Conservation (phyloP, 1,284 basidiomycete species). For the Ustilago xerochloae region DNA sequence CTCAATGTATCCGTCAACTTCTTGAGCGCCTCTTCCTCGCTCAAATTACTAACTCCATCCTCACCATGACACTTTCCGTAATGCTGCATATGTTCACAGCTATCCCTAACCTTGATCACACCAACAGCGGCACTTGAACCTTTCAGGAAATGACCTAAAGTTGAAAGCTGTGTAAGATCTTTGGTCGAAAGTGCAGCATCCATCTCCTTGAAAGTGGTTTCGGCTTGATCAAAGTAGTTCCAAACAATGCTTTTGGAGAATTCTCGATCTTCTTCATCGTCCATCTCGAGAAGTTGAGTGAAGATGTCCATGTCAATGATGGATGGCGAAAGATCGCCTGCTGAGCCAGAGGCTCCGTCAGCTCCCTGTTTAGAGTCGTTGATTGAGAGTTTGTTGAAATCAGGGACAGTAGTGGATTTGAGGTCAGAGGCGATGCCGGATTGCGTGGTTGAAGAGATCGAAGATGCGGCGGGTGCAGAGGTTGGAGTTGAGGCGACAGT, state of each 20-base stretch:
- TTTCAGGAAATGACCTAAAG: slow-evolving; percentile 90
- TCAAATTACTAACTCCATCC: slow-evolving; percentile 55
- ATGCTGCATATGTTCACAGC: slow-evolving; percentile 90
- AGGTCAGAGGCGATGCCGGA: neutral
- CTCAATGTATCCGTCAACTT: slow-evolving; percentile 48
- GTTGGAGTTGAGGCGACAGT: neutral
- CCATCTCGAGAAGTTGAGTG: slow-evolving; percentile 86
- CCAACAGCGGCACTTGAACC: slow-evolving; percentile 92
- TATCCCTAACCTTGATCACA: slow-evolving; percentile 79
- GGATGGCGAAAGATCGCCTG: slow-evolving; percentile 48
- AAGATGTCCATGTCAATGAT: slow-evolving; percentile 84
- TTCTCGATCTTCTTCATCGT: slow-evolving; percentile 80
- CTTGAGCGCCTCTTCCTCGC: slow-evolving; percentile 47
- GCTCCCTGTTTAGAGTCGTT: slow-evolving; percentile 13
- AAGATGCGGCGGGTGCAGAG: neutral
- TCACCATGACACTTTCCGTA: slow-evolving; percentile 73
- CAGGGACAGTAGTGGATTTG: neutral
- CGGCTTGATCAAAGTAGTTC: slow-evolving; percentile 77
- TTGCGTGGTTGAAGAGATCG: neutral
- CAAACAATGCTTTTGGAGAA: slow-evolving; percentile 82
- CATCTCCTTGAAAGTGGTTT: slow-evolving; percentile 81
- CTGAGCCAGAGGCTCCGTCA: slow-evolving; percentile 31
- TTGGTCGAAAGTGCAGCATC: slow-evolving; percentile 76
- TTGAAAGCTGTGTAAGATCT: slow-evolving; percentile 77
- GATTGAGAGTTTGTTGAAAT: neutral